Base-by-base conservation (phyloP, 2,329 filamentous ascomycete species). In the Aspergillus sp. region DNA sequence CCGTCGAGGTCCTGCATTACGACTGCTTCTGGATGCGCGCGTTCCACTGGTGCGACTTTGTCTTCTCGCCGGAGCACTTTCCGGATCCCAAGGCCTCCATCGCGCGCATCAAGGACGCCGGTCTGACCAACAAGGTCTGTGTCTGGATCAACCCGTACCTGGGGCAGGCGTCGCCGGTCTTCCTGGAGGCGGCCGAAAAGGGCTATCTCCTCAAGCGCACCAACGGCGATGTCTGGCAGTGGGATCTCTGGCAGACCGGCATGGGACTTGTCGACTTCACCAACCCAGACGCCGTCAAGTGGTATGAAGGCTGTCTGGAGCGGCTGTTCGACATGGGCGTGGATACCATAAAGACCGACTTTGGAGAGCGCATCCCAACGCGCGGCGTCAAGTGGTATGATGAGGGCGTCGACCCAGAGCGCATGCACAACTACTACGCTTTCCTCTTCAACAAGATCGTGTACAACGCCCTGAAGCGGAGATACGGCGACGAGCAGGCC, bases 101-200 rank as follows among this genome's bases (percentile, higher is more conserved):
- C 39, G 52, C 66, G 5, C 69, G 78, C 2, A 63, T 84, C 37
- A 83, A 83, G 45, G 68, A 71, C 13, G 69, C 68, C 0, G 74
- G 74, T 0, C 64, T 83, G 24, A n/a, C n/a, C n/a, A n/a, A n/a
- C n/a, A 80, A 80, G 48, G 73, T 83, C 43, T 81, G 78, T 45
- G 78, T 83, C 12, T 85, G 81, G 81, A 82, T 82, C 39, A 85
- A 85, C 52, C 76, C 80, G 0, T 84, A 85, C 51, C 71, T 85
- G 19, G 80, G 72, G 1, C 80, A 85, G 56, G 74, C 78, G 20
- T 80, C 77, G 2, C 74, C 72, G 0, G 65, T 80, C 0, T 85
- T 85, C 58, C 60, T 67, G 36, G 67, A 76, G 40, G 80, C 59
- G 4, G 78, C 25, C 72, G 71, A 25, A 35, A 78, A 75, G 33